Conservation (phyloP, 1,284 basidiomycete species). For the Fomitopsis schrenkii region DNA sequence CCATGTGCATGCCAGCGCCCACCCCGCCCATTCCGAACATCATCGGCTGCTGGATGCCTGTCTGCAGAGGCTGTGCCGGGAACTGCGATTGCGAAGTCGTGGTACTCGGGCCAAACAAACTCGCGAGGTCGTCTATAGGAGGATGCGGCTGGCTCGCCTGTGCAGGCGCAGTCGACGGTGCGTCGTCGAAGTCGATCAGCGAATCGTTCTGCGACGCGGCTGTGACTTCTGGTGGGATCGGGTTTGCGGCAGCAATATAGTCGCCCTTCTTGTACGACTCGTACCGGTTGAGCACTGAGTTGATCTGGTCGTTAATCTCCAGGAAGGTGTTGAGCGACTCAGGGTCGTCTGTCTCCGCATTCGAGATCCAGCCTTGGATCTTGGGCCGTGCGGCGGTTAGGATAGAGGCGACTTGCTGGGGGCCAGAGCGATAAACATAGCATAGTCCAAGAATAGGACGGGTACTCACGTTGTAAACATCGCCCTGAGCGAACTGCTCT, state of each 20-base stretch:
- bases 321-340: conserved; percentile 90
- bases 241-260: conserved; percentile 61
- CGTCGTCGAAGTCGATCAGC: conserved; percentile 74
- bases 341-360: conserved; percentile 80
- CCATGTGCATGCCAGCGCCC: conserved; percentile 11
- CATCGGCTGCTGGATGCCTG: conserved; percentile 1
- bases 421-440: background rate
- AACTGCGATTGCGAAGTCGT: conserved; percentile 6
- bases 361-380: conserved; percentile 98
- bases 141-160: conserved; percentile 6
- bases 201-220: conserved; percentile 37
- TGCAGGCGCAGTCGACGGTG: conserved; percentile 16
- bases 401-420: conserved; percentile 86
- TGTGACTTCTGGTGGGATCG: conserved; percentile 56
- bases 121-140: conserved; percentile 52
- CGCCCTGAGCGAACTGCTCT: conserved; percentile 80
- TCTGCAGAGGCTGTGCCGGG: conserved; percentile 2
- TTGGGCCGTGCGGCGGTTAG: conserved; percentile 86
- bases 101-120: conserved; percentile 30
- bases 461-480: conserved; percentile 83
- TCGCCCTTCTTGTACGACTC: conserved; percentile 92
- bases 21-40: conserved; percentile 8
- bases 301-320: conserved; percentile 97
- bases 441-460: conserved; percentile 3
- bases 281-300: conserved; percentile 86